Evolutionary conservation across 495 filamentous ascomycete genomes (phyloP).

Genomic region (Hyaloscypha bicolor): DNA sequence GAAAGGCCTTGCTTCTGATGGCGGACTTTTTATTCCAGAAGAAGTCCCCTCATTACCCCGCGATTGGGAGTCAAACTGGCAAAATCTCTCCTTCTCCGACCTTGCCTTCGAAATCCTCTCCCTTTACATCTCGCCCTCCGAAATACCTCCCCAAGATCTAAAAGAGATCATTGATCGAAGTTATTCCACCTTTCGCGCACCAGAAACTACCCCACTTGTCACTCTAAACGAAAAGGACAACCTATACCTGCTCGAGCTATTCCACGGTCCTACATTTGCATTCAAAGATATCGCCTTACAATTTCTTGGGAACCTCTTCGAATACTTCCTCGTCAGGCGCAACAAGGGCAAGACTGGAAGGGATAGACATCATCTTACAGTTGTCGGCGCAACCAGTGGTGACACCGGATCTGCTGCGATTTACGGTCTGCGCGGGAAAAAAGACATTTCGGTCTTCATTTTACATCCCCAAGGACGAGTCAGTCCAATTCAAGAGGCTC

Average conservation of each 20-base stretch:
- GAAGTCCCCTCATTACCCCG: slow-evolving; percentile 66
- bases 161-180: slow-evolving; percentile 76
- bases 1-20: slow-evolving; percentile 86
- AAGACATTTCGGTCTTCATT: slow-evolving; percentile 92
- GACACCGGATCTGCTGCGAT: slow-evolving; percentile 96
- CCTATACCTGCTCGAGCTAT: slow-evolving; percentile 87
- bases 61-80: slow-evolving; percentile 71
- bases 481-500: slow-evolving; percentile 85
- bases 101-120: slow-evolving; percentile 75
- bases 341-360: slow-evolving; percentile 73
- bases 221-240: slow-evolving; percentile 66
- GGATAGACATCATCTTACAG: slow-evolving; percentile 83
- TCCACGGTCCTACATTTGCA: slow-evolving; percentile 95
- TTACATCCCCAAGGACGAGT: slow-evolving; percentile 82
- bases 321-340: slow-evolving; percentile 86
- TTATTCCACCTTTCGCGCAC: slow-evolving; percentile 83
- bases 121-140: slow-evolving; percentile 78
- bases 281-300: slow-evolving; percentile 94
- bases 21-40: slow-evolving; percentile 89
- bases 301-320: slow-evolving; percentile 92
- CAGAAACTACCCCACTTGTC: slow-evolving; percentile 72
- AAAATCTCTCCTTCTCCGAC: slow-evolving; percentile 73
- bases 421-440: slow-evolving; percentile 95
- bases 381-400: slow-evolving; percentile 89
- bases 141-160: slow-evolving; percentile 81